phyloP scores from a whole-genome alignment of 2,329 filamentous ascomycete genomes.

The Aschersonia sp. region DNA sequence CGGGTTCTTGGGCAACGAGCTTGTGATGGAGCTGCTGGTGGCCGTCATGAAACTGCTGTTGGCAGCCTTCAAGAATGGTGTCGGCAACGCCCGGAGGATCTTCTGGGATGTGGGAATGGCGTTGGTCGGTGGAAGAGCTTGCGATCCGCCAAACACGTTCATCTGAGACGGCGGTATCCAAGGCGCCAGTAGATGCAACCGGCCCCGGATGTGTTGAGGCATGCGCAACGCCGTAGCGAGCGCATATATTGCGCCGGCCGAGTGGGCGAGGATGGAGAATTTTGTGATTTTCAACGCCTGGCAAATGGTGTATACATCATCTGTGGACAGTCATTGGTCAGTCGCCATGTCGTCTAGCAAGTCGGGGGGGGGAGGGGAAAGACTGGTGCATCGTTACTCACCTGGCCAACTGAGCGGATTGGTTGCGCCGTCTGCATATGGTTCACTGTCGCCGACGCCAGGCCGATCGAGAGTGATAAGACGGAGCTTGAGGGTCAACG shows the following conservation, averaged over 20 bases:
- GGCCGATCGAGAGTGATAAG: constrained; percentile 90
- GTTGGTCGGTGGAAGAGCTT: constrained; percentile 64
- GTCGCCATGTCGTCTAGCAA: constrained; percentile 2
- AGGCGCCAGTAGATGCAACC: constrained; percentile 85
- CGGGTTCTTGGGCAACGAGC: constrained; percentile 55
- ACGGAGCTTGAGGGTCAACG: constrained; percentile 71
- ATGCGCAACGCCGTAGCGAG: constrained; percentile 89
- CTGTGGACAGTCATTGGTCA: constrained; percentile 22
- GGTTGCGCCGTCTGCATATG: constrained; percentile 66
- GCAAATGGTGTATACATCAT: constrained; percentile 87
- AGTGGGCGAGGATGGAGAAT: constrained; percentile 92
- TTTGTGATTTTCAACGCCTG: constrained; percentile 84
- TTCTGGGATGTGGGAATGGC: constrained; percentile 85
- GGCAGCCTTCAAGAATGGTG: constrained; percentile 80
- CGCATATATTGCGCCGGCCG: constrained; percentile 94
- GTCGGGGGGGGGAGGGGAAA: not conserved
- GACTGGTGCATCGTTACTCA: constrained; percentile 26
- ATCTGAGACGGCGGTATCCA: constrained; percentile 97
- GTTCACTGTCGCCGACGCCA: constrained; percentile 82
- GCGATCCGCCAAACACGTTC: constrained; percentile 60
- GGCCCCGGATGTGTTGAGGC: constrained; percentile 87
- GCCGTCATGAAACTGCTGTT: constrained; percentile 93
- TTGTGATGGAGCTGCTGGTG: constrained; percentile 74
- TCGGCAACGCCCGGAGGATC: constrained; percentile 78
- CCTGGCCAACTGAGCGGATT: constrained; percentile 90